Conservation (phyloP, 352 stramenopile species). For the Pythium scleroteichum region DNA sequence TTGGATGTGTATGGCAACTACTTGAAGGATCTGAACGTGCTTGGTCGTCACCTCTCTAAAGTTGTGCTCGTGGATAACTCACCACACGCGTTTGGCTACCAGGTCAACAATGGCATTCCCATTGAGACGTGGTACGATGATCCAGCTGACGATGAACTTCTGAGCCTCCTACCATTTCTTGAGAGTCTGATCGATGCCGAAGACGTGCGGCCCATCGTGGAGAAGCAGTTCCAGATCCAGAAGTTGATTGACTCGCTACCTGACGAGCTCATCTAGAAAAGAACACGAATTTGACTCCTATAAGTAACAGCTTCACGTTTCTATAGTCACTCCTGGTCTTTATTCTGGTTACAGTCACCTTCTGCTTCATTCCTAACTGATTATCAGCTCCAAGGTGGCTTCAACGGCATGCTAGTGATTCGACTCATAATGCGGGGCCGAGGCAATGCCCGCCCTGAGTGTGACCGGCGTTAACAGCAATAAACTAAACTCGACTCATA, state of each 20-base stretch:
- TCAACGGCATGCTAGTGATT: too few species aligned
- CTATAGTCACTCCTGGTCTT: too few species aligned
- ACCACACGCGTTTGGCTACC: slow-evolving; percentile 97
- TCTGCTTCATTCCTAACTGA: too few species aligned
- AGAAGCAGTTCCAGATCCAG: slow-evolving; percentile 91
- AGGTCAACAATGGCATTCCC: slow-evolving; percentile 53
- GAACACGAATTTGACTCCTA: slow-evolving; percentile 1
- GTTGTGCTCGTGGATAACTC: slow-evolving; percentile 98
- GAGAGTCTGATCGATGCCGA: slow-evolving; percentile 84
- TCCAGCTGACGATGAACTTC: slow-evolving; percentile 93
- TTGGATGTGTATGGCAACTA: slow-evolving; percentile 97
- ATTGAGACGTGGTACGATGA: slow-evolving; percentile 94
- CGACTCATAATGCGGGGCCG: too few species aligned
- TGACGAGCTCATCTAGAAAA: slow-evolving; percentile 40
- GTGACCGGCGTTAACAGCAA: too few species aligned
- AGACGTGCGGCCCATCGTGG: slow-evolving; percentile 89
- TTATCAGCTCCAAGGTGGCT: too few species aligned
- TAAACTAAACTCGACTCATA: too few species aligned
- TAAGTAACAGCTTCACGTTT: too few species aligned
- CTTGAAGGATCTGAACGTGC: slow-evolving; percentile 98
- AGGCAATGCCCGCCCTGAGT: too few species aligned
- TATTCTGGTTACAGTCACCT: too few species aligned
- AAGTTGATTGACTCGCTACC: slow-evolving; percentile 84
- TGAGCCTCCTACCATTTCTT: slow-evolving; percentile 96
- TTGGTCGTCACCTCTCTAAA: slow-evolving; percentile 91